Percentiles rank a stretch among this genome's conserved stretches.
Conservation (phyloP, 106 monocot species). For the Cymbidium sinense region DNA sequence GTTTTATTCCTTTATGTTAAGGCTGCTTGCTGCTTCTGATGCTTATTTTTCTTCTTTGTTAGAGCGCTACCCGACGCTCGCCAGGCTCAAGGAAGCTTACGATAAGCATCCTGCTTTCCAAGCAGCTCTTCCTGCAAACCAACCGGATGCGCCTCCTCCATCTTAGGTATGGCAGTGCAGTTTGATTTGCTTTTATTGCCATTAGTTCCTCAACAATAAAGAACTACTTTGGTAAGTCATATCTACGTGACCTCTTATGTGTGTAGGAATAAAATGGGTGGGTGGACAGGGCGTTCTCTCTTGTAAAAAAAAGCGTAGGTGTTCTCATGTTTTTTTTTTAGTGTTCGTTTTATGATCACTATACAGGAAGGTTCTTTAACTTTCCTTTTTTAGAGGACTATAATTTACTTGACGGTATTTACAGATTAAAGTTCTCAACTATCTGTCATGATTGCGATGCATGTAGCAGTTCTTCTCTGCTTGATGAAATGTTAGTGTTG, state of each 20-base stretch:
- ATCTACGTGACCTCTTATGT: neutral
- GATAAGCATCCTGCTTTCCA: constrained; percentile 39
- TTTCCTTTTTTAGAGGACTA: too few species aligned
- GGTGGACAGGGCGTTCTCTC: neutral
- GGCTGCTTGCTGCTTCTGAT: too few species aligned
- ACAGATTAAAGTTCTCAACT: too few species aligned
- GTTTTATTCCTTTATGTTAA: too few species aligned
- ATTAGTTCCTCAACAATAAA: neutral
- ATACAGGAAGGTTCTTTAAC: too few species aligned
- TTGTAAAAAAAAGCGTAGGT: neutral
- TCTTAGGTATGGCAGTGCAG: neutral
- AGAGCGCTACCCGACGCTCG: constrained; percentile 40
- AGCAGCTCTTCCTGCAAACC: constrained; percentile 38
- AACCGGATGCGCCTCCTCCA: constrained; percentile 40
- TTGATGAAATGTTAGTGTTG: too few species aligned
- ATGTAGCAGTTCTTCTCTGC: too few species aligned
- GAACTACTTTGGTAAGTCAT: neutral
- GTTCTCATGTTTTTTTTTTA: too few species aligned
- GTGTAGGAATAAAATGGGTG: neutral
- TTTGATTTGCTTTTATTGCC: neutral
- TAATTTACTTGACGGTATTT: too few species aligned
- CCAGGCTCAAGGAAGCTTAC: constrained; percentile 32
- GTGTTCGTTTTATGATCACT: too few species aligned
- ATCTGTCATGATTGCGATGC: too few species aligned
- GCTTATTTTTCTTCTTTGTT: neutral